phyloP scores from a whole-genome alignment of 2,329 filamentous ascomycete species.

The Trichoderma hamatum region DNA sequence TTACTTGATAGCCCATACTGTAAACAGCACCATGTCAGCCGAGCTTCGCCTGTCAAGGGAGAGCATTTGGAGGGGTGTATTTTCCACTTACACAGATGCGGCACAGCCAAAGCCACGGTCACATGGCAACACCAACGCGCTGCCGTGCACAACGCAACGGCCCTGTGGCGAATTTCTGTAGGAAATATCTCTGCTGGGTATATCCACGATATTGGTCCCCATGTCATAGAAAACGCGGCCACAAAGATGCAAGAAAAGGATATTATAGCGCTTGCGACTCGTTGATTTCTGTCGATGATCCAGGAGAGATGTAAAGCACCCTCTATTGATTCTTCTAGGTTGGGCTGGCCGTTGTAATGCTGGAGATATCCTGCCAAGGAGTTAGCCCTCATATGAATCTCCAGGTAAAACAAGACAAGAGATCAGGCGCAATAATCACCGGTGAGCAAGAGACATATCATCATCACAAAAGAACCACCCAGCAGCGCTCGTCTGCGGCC shows the following conservation, averaged over 20 bases:
- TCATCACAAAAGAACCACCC: constrained; percentile 60
- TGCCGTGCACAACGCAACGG: constrained; percentile 47
- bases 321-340: constrained; percentile 44
- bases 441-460: constrained; percentile 63
- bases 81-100: constrained; percentile 51
- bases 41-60: background rate
- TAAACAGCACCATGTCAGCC: background rate
- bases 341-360: constrained; percentile 59
- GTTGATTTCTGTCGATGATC: constrained; percentile 55
- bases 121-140: constrained; percentile 43
- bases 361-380: constrained; percentile 53
- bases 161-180: constrained; percentile 47
- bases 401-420: background rate
- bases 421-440: constrained; percentile 41
- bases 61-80: background rate
- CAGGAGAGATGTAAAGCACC: constrained; percentile 56
- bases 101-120: constrained; percentile 40
- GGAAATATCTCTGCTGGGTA: constrained; percentile 54
- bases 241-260: constrained; percentile 66
- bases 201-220: constrained; percentile 51
- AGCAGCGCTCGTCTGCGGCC: constrained; percentile 62
- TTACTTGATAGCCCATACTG: constrained; percentile 53
- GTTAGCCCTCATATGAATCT: background rate
- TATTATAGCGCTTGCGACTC: constrained; percentile 63
- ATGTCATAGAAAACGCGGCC: constrained; percentile 47